These are phyloP conservation scores for Pulveroboletus sp. DNA, from an alignment of 1,284 basidiomycete species.

Conservation along the genomic window DNA sequence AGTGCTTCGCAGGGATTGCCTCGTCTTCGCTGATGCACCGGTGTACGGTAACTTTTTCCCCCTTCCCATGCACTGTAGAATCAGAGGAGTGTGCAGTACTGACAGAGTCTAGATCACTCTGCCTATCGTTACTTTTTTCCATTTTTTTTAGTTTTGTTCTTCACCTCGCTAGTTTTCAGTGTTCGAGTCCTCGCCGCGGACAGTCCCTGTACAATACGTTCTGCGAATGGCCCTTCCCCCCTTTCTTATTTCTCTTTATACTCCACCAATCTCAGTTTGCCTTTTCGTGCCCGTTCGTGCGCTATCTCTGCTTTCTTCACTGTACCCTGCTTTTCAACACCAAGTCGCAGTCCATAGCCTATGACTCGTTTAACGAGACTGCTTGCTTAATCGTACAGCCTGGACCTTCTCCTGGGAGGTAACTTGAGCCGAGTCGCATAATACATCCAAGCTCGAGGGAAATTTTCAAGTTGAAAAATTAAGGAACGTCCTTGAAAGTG, in stretches of 20 bases:
- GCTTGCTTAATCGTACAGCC: constrained; percentile 23
- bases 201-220: constrained; percentile 30
- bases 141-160: not conserved
- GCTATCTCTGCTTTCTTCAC: constrained; percentile 7
- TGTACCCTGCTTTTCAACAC: not conserved
- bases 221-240: constrained; percentile 13
- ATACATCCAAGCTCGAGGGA: not conserved
- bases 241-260: constrained; percentile 42
- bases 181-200: constrained; percentile 7
- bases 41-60: constrained; percentile 4
- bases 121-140: not conserved
- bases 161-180: constrained; percentile 5
- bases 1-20: constrained; percentile 31
- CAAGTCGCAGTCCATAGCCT: constrained; percentile 18
- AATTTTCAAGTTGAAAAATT: not conserved
- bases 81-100: constrained; percentile 33
- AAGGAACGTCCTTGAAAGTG: not conserved
- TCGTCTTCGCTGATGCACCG: constrained; percentile 37
- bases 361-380: constrained; percentile 19
- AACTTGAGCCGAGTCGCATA: not conserved
- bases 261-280: constrained; percentile 1
- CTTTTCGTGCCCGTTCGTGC: constrained; percentile 13
- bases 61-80: constrained; percentile 21
- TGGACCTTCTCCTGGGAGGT: not conserved
- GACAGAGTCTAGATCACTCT: constrained; percentile 12